Base-by-base conservation (phyloP, 192 early-diverging fungal genomes). In the Dissophora globulifera region DNA sequence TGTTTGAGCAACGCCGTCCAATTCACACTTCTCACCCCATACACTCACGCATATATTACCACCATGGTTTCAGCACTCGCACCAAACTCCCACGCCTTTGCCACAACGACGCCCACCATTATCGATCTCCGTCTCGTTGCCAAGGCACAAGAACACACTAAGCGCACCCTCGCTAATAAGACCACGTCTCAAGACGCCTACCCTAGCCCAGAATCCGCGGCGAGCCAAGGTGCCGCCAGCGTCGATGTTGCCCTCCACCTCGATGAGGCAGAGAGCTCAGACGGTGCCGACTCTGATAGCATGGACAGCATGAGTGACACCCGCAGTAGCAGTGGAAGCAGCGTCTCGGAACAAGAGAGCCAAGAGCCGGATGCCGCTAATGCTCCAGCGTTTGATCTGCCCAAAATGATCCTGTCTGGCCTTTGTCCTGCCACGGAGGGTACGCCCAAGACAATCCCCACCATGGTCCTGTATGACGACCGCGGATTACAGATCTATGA, bases 401-500 rank as follows among this genome's bases (percentile, higher is more conserved):
- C 47, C 25, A 54, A 60, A 30, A 69, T 64, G 63, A 70, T 81
- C 19, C 23, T 81, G 3, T 35, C 46, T 19, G 68, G 80, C 6
- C 55, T 81, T 7, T 67, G 31, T 26, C 68, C 79, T n/a, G 25
- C 13, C n/a, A 46, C 29, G 13, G 4, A 58, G 3, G 42, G 55
- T 38, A n/a, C 31, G 1, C 53, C 60, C 31, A 87, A 87, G 68
- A 88, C 86, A 1, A 87, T 94, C 51, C 94, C 96, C 0, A 94
- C 92, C 0, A 84, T 95, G 63, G 84, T 95, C 2, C 87, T 96
- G 33, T 98, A 98, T 62, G 90, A 95, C 58, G 88, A 92, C 35
- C 56, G 68, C 1, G 96, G 96, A 8, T 76, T 98, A 16, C 93
- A 93, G 50, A 82, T 94, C 29, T 98, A 93, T 83, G 96, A 96